These are phyloP conservation scores for Pseudogymnoascus sp. DNA, from an alignment of 2,329 filamentous ascomycete genomes.

Conservation along the genomic window DNA sequence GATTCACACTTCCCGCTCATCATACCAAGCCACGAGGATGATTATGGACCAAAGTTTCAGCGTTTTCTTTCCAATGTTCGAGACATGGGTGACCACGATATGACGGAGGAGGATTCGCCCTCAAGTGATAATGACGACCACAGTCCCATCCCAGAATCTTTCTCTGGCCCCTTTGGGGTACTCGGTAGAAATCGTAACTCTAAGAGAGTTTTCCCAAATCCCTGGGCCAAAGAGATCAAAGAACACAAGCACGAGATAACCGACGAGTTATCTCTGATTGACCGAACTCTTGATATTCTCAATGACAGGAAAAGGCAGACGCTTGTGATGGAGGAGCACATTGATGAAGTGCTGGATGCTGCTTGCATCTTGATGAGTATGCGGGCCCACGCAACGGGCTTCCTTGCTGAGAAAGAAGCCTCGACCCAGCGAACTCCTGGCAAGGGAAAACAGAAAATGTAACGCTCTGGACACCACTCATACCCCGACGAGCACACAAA, in stretches of 20 bases:
- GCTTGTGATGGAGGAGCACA: not conserved
- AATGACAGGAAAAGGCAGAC: not conserved
- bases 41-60: not conserved
- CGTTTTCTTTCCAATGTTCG: not conserved
- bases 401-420: not conserved
- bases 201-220: not conserved
- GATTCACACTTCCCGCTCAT: not conserved
- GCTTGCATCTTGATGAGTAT: constrained; percentile 4
- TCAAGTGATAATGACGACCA: not conserved
- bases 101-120: not conserved
- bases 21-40: not conserved
- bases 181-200: not conserved
- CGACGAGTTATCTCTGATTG: not conserved
- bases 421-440: not conserved
- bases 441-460: not conserved
- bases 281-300: not conserved
- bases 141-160: not conserved
- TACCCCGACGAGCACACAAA: not conserved
- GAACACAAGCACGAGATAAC: not conserved
- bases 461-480: not conserved
- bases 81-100: not conserved
- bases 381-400: not conserved
- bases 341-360: not conserved
- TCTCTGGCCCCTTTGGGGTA: too few species aligned
- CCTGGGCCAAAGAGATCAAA: not conserved